phyloP scores from a whole-genome alignment of 108 stramenopile genomes.

The Fragilariopsis cylindrus region DNA sequence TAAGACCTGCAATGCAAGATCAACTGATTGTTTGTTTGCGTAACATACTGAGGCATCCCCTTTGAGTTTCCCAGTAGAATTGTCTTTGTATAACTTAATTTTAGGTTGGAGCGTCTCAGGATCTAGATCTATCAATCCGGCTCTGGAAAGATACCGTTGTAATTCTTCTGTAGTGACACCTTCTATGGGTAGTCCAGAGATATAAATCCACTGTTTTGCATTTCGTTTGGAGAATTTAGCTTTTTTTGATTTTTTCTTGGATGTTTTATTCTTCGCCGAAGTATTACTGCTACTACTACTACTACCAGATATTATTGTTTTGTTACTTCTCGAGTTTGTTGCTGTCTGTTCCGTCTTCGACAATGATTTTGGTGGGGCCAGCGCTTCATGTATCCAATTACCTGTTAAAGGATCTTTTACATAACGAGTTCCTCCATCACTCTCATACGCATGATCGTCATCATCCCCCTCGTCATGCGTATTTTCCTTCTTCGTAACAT shows the following conservation, averaged over 20 bases:
- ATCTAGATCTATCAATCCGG: slow-evolving; percentile 89
- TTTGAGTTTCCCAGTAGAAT: slow-evolving; percentile 59
- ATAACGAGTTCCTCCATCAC: slow-evolving; percentile 78
- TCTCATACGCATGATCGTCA: slow-evolving; percentile 73
- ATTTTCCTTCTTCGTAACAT: neutral
- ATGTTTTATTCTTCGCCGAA: slow-evolving; percentile 14
- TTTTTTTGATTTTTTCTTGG: slow-evolving; percentile 74
- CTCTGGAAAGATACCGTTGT: slow-evolving; percentile 75
- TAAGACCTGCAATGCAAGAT: slow-evolving; percentile 87
- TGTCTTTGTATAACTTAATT: slow-evolving; percentile 86
- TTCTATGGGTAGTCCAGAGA: slow-evolving; percentile 80
- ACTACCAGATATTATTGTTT: neutral
- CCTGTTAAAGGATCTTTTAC: slow-evolving; percentile 63
- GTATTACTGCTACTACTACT: slow-evolving; percentile 11
- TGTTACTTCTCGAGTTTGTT: slow-evolving; percentile 8
- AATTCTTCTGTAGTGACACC: slow-evolving; percentile 83
- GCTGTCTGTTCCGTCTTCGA: slow-evolving; percentile 12
- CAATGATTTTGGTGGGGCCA: slow-evolving; percentile 29
- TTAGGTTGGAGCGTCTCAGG: slow-evolving; percentile 88
- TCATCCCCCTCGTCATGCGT: slow-evolving; percentile 39
- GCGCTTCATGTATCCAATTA: slow-evolving; percentile 72
- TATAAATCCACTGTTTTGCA: slow-evolving; percentile 84
- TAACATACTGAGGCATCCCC: slow-evolving; percentile 96
- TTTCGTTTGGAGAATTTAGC: slow-evolving; percentile 81
- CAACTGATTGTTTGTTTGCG: slow-evolving; percentile 87